Evolutionary conservation across 2,329 filamentous ascomycete genomes (phyloP).

Genomic region (Nemania sp.): DNA sequence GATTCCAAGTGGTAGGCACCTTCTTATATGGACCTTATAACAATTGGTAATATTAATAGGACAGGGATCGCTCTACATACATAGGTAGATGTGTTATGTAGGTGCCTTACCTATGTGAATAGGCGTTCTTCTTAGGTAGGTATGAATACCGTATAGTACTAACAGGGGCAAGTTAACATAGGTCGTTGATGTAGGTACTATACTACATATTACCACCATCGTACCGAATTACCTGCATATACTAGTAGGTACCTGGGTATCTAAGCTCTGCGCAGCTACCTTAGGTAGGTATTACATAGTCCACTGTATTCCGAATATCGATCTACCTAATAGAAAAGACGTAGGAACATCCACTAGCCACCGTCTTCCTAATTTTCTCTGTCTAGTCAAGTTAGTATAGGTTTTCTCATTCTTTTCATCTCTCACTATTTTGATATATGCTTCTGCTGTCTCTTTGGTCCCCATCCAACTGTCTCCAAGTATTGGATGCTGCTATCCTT

Average conservation of each 20-base stretch:
- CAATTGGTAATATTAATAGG: conserved; percentile 25
- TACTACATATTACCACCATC: no score
- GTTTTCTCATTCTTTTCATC: not conserved
- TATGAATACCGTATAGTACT: conserved; percentile 5
- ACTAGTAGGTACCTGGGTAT: not conserved
- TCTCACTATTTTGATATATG: not conserved
- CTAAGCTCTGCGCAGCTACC: not conserved
- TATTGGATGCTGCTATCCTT: conserved; percentile 17
- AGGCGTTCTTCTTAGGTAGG: no score
- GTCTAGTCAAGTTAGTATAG: no score
- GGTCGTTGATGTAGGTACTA: no score
- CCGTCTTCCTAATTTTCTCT: no score
- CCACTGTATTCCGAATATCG: no score
- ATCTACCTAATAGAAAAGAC: no score
- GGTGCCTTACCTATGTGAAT: conserved; percentile 6
- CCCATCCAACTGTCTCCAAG: conserved; percentile 16
- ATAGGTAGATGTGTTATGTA: not conserved
- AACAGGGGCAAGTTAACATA: not conserved
- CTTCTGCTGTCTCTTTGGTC: not conserved
- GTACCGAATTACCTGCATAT: not conserved
- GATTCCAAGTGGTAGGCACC: conserved; percentile 7
- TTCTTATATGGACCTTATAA: conserved; percentile 18
- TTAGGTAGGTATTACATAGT: not conserved
- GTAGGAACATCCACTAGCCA: no score
- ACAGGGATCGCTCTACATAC: conserved; percentile 15